Evolutionary conservation across 495 filamentous ascomycete species (phyloP), one percentile per base, ranked within the genome.

Genomic region (Penicillium maclennaniae): DNA sequence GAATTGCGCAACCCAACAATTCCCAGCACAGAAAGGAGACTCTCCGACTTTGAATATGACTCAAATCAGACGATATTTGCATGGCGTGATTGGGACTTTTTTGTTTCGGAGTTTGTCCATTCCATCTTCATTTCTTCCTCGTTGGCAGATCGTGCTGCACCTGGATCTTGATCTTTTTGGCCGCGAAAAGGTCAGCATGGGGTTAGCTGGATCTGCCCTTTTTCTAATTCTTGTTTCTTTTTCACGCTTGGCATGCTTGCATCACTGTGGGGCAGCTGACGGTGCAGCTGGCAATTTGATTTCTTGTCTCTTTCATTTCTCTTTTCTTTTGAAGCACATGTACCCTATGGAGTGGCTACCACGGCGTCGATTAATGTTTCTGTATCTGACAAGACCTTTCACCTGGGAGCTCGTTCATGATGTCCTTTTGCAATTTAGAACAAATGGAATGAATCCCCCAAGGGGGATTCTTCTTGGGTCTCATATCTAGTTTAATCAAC

Each of bases 331-430:
- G 28, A 40, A 51, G 59, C 51, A 60, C 39, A 58, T 63, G 63
- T 66, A 66, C 51, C 60, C 51, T 63, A 66, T 63, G 63, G 60
- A 54, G 57, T 61, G 63, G 60, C 59, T 60, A 55, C 45, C 40
- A 53, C 34, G 62, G 63, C 60, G 60, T 66, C 46, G 54, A 63
- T 31, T 63, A 60, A 60, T 55, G 55, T 58, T 26, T 45, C 25
- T 39, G 31, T 55, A 44, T 47, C 37, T 51, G 44, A 50, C 49
- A 49, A 53, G 49, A 59, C 54, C 58, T 56, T 53, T 54, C 40
- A 53, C 53, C 51, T 46, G 7, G 43, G 53, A 51, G 56, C 49
- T 54, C 9, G 27, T 55, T 47, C 46, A 47, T 47, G 48, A 41
- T 51, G 41, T 45, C 39, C 38, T 27, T 46, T 53, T 31, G 39